phyloP scores from a whole-genome alignment of 192 early-diverging fungal species.

The Coemansia sp. region DNA sequence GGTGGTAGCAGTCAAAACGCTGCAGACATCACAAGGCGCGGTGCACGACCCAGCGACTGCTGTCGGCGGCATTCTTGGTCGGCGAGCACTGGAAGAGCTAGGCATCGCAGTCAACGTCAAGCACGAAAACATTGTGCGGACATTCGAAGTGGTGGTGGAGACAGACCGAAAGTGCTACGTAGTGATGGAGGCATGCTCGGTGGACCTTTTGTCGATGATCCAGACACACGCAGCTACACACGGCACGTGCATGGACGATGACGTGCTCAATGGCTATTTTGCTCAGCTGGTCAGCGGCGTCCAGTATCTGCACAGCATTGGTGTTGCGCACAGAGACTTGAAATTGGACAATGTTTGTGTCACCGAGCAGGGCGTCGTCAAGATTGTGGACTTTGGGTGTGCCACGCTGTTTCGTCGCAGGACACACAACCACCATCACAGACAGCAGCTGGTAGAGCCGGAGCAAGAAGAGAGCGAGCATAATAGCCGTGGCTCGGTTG shows the following conservation, averaged over 20 bases:
- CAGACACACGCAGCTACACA: conserved; percentile 58
- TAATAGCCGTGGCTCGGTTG: neutral
- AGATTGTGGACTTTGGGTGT: conserved; percentile 86
- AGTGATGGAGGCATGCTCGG: conserved; percentile 84
- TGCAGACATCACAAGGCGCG: conserved; percentile 8
- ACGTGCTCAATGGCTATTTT: conserved; percentile 79
- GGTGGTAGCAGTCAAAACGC: conserved; percentile 48
- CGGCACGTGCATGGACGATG: conserved; percentile 30
- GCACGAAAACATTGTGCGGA: conserved; percentile 71
- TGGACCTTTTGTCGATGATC: conserved; percentile 79
- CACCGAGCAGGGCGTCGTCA: conserved; percentile 63
- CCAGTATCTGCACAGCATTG: conserved; percentile 75
- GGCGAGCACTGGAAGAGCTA: conserved; percentile 45
- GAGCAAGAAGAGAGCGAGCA: too few relatives aligned
- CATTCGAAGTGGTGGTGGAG: conserved; percentile 67
- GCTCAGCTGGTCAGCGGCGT: conserved; percentile 73
- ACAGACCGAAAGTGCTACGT: conserved; percentile 60
- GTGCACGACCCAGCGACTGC: neutral
- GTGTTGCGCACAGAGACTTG: conserved; percentile 83
- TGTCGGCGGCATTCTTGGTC: conserved; percentile 12
- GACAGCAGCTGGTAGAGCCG: conserved; percentile 3
- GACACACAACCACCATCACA: conserved; percentile 19
- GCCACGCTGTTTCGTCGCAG: conserved; percentile 44
- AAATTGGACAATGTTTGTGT: conserved; percentile 92
- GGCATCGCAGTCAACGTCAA: conserved; percentile 51